Evolutionary conservation across 805 yeast genomes (phyloP).

Genomic region (Hanseniaspora singularis): DNA sequence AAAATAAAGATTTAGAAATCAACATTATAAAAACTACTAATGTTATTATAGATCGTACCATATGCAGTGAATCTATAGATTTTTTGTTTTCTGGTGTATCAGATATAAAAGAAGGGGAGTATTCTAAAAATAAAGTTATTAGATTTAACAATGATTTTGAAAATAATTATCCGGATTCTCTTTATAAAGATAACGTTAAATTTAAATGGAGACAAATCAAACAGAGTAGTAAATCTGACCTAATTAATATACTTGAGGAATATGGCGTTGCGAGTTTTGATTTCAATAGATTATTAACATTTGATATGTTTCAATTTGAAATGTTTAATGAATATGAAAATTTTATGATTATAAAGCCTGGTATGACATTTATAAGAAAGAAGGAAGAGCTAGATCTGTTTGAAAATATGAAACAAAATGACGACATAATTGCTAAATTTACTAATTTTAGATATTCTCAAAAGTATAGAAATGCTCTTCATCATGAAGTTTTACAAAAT

Average conservation of each 20-base stretch:
- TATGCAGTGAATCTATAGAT: constrained; percentile 8
- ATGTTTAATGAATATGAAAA: constrained; percentile 3
- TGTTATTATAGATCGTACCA: background rate
- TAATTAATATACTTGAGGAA: constrained; percentile 7
- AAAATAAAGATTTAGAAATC: background rate
- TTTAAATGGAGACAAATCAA: background rate
- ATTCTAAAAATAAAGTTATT: background rate
- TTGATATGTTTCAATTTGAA: constrained; percentile 9
- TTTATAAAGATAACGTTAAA: background rate
- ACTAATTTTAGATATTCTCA: constrained; percentile 9
- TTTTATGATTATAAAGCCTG: constrained; percentile 13
- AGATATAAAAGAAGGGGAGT: background rate
- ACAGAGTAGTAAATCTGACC: background rate
- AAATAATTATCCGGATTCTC: background rate
- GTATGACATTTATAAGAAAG: background rate
- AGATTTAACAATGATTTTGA: constrained; percentile 5
- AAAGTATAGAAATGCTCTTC: constrained; percentile 3
- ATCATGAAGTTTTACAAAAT: background rate
- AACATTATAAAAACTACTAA: constrained; percentile 7
- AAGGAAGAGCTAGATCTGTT: background rate
- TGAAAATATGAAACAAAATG: background rate
- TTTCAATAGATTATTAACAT: constrained; percentile 5
- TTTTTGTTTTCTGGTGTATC: constrained; percentile 7
- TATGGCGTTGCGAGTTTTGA: constrained; percentile 11
- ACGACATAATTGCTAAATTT: constrained; percentile 4